phyloP scores from a whole-genome alignment of 2,329 filamentous ascomycete species.

The Penicillium concentricum region DNA sequence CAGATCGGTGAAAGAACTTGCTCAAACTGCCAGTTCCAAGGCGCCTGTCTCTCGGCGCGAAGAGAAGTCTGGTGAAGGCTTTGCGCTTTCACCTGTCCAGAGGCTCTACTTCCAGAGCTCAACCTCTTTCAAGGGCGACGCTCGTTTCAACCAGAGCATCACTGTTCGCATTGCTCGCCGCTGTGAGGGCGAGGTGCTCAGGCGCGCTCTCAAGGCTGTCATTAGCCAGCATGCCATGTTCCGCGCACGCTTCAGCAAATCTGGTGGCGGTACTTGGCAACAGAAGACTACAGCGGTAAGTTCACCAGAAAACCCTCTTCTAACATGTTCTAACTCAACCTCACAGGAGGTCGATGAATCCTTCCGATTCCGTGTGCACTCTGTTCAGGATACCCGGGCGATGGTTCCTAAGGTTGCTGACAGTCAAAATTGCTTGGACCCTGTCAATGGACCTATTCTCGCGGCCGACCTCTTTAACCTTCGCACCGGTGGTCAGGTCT shows the following conservation, averaged over 20 bases:
- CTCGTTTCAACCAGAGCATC: conserved; percentile 38
- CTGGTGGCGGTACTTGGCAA: conserved; percentile 24
- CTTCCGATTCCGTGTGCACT: conserved; percentile 32
- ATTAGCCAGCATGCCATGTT: conserved; percentile 38
- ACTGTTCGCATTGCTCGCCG: conserved; percentile 31
- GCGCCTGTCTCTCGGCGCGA: conserved; percentile 15
- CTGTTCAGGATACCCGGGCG: conserved; percentile 20
- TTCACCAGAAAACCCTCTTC: not conserved
- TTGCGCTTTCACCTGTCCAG: conserved; percentile 37
- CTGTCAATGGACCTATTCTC: conserved; percentile 37
- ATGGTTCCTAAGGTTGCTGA: conserved; percentile 31
- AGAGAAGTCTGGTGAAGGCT: conserved; percentile 29
- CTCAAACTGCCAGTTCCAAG: conserved; percentile 24
- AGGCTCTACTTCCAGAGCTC: conserved; percentile 32
- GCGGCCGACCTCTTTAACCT: conserved; percentile 42
- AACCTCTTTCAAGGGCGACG: conserved; percentile 18
- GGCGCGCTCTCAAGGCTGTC: conserved; percentile 30
- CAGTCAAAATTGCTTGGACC: conserved; percentile 33
- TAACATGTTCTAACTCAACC: conserved; percentile 10
- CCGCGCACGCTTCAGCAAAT: conserved; percentile 29
- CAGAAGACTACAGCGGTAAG: conserved; percentile 29
- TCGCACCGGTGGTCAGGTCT: conserved; percentile 30
- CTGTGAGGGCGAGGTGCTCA: conserved; percentile 24
- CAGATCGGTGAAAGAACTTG: conserved; percentile 32
- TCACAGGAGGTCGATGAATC: conserved; percentile 32